phyloP scores from a whole-genome alignment of 1,284 basidiomycete genomes.

The Marasmius sp. region DNA sequence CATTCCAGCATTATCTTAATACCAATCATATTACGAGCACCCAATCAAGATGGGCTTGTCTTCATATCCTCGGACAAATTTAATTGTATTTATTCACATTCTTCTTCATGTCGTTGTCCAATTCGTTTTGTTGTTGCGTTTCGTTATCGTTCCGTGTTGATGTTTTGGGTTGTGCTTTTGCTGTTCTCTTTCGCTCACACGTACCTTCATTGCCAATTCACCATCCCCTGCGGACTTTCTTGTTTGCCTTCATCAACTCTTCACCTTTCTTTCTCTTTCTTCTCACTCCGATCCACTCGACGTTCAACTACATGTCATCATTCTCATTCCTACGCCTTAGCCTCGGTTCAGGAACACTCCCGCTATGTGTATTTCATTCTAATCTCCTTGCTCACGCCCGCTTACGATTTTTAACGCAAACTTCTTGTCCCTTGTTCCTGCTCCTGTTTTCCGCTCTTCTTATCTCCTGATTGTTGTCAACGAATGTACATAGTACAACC shows the following conservation, averaged over 20 bases:
- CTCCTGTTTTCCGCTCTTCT: no score
- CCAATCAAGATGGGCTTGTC: neutral
- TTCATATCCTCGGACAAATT: constrained; percentile 1
- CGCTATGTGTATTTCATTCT: no score
- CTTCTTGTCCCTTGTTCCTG: no score
- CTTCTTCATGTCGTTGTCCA: constrained; percentile 3
- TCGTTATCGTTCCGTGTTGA: neutral
- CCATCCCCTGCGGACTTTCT: neutral
- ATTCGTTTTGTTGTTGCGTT: neutral
- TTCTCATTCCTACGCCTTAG: neutral
- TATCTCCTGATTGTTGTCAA: no score
- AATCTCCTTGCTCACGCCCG: no score
- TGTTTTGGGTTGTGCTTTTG: neutral
- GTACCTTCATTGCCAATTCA: neutral
- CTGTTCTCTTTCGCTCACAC: neutral
- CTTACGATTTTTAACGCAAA: no score
- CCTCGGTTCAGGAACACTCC: neutral
- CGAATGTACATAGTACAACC: no score
- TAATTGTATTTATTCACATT: constrained; percentile 5
- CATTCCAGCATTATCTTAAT: neutral
- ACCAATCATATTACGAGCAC: neutral
- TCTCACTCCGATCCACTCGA: neutral
- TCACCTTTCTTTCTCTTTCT: neutral
- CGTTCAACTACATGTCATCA: neutral
- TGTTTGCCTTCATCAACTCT: no score